Conservation (phyloP, 2,329 filamentous ascomycete genomes). For the Pseudocercospora musae region DNA sequence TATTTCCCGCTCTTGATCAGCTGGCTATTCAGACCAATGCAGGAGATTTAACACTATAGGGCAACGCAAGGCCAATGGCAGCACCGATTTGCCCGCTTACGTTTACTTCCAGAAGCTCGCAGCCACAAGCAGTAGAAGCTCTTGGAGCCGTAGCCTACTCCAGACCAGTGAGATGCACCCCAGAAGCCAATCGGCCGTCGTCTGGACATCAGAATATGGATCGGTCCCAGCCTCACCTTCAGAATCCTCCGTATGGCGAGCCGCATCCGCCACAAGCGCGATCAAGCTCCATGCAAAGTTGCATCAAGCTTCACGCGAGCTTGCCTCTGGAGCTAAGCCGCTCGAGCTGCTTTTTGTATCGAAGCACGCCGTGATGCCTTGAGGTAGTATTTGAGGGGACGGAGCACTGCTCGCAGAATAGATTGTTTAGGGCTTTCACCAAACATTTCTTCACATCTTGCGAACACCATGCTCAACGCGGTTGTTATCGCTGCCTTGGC, state of each 20-base stretch:
- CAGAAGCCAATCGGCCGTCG: neutral
- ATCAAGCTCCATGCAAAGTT: neutral
- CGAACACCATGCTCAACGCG: constrained; percentile 10
- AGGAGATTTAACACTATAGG: neutral
- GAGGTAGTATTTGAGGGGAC: neutral
- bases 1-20: neutral
- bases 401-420: neutral
- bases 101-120: neutral
- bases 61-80: neutral
- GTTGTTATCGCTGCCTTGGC: constrained; percentile 24
- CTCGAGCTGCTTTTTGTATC: neutral
- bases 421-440: too few relatives aligned
- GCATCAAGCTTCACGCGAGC: neutral
- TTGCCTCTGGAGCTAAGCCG: neutral
- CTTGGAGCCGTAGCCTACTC: neutral
- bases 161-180: neutral
- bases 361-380: neutral
- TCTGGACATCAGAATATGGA: neutral
- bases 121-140: neutral
- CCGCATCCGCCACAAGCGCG: neutral
- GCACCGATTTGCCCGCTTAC: neutral
- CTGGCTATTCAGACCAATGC: neutral
- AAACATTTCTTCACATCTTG: neutral
- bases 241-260: neutral
- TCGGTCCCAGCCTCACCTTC: neutral